Evolutionary conservation across 2,329 filamentous ascomycete species (phyloP).

Genomic region (Zymoseptoria passerinii): DNA sequence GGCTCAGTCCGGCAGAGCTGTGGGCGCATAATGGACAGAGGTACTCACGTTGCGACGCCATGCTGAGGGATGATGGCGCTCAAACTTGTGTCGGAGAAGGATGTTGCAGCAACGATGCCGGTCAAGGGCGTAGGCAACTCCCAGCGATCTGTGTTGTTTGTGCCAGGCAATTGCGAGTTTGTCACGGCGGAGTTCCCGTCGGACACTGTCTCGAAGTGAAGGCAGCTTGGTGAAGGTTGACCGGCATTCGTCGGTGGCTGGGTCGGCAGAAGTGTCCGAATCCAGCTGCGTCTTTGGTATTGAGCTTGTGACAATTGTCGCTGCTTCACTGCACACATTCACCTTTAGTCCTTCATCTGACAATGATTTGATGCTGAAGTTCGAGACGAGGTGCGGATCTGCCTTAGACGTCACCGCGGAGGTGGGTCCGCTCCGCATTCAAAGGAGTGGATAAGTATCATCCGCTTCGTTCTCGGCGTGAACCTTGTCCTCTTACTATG

Average conservation of each 20-base stretch:
- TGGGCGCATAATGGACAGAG: not conserved
- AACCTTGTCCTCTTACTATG: not conserved
- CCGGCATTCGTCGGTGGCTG: not conserved
- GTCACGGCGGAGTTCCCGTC: not conserved
- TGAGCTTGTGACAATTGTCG: not conserved
- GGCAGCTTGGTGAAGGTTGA: not conserved
- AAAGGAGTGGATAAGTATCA: too few species aligned
- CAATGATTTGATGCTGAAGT: not conserved
- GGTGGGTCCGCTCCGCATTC: not conserved
- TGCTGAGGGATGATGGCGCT: not conserved
- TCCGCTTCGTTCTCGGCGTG: not conserved
- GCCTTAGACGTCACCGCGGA: not conserved
- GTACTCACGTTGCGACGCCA: not conserved
- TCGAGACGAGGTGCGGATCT: not conserved
- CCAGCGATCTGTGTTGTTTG: not conserved
- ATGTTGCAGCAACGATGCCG: not conserved
- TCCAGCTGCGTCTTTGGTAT: not conserved
- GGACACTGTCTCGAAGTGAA: not conserved
- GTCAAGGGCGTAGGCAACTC: not conserved
- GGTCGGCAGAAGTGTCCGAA: not conserved
- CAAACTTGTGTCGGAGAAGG: not conserved
- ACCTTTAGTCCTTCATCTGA: not conserved
- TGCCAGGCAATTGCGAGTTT: not conserved
- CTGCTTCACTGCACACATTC: not conserved
- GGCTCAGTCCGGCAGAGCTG: not conserved